phyloP scores from a whole-genome alignment of 257 asterid genomes.

The Ophiorrhiza pumila region DNA sequence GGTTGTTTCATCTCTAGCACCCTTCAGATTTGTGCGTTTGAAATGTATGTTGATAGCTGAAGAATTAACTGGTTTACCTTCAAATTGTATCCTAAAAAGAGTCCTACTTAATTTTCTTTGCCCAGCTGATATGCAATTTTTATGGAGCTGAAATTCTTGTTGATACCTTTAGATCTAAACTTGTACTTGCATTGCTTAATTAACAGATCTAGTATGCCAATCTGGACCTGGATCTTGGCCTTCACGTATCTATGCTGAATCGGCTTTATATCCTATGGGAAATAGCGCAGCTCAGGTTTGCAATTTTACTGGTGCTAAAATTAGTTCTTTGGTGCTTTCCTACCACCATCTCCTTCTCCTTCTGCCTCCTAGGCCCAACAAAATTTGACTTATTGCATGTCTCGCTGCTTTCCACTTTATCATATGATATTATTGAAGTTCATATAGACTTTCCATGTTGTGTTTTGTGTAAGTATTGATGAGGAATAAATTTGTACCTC shows the following conservation, averaged over 20 bases:
- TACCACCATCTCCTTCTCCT: background rate
- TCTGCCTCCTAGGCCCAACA: background rate
- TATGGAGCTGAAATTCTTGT: background rate
- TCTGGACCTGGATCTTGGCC: conserved; percentile 99
- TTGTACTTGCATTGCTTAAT: conserved; percentile 27
- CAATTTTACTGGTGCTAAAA: conserved; percentile 11
- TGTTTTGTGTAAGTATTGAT: background rate
- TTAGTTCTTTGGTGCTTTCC: background rate
- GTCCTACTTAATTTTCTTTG: background rate
- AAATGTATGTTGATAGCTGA: background rate
- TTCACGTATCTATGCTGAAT: conserved; percentile 71
- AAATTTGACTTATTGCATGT: background rate
- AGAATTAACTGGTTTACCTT: background rate
- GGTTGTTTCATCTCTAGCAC: background rate
- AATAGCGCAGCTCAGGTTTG: conserved; percentile 98
- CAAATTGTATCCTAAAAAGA: background rate
- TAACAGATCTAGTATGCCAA: conserved; percentile 89
- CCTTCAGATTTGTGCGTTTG: background rate
- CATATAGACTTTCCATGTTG: background rate
- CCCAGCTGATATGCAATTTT: background rate
- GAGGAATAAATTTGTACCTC: background rate
- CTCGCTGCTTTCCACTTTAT: background rate
- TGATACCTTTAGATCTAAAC: conserved; percentile 14
- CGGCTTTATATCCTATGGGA: conserved; percentile 93
- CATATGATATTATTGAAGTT: background rate